A percentile compares a stretch with the other conserved stretches of the same genome.
Conservation (phyloP, 2,329 filamentous ascomycete species). For the Pyrenophora teres region DNA sequence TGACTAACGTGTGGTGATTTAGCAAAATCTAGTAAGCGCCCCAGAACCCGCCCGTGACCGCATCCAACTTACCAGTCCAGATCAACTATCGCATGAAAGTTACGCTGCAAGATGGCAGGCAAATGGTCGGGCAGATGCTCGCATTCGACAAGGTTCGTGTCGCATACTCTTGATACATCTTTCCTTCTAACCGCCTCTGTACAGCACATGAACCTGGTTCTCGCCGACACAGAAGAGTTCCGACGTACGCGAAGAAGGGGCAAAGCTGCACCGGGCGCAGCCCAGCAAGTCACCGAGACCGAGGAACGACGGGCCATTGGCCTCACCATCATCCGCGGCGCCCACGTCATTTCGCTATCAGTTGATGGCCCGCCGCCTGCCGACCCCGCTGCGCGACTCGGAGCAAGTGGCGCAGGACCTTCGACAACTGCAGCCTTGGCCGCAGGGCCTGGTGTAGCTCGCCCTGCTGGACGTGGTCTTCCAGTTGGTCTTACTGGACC, state of each 20-base stretch:
- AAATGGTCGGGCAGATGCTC: constrained; percentile 97
- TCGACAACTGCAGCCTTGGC: constrained; percentile 66
- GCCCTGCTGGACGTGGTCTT: constrained; percentile 84
- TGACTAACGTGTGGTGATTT: constrained; percentile 50
- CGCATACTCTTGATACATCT: not conserved
- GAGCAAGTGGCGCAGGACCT: constrained; percentile 70
- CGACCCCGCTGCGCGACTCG: constrained; percentile 87
- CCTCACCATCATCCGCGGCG: constrained; percentile 90
- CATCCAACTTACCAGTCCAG: constrained; percentile 55
- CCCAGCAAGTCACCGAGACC: constrained; percentile 73
- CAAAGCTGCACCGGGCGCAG: constrained; percentile 70
- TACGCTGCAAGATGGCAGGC: constrained; percentile 89
- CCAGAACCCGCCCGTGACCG: constrained; percentile 19
- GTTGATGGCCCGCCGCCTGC: constrained; percentile 95
- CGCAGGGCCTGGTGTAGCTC: constrained; percentile 85
- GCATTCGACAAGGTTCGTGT: constrained; percentile 88
- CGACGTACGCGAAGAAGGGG: constrained; percentile 49
- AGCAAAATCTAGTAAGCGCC: constrained; percentile 68
- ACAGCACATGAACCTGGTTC: constrained; percentile 98
- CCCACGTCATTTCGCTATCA: constrained; percentile 91
- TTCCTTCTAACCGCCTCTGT: constrained; percentile 18
- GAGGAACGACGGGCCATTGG: constrained; percentile 98
- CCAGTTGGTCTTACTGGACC: constrained; percentile 86
- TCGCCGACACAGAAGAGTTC: constrained; percentile 84
- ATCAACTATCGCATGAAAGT: constrained; percentile 99